Evolutionary conservation across 1,139 yeast species (phyloP).

Genomic region (Suhomyces chickasaworum): DNA sequence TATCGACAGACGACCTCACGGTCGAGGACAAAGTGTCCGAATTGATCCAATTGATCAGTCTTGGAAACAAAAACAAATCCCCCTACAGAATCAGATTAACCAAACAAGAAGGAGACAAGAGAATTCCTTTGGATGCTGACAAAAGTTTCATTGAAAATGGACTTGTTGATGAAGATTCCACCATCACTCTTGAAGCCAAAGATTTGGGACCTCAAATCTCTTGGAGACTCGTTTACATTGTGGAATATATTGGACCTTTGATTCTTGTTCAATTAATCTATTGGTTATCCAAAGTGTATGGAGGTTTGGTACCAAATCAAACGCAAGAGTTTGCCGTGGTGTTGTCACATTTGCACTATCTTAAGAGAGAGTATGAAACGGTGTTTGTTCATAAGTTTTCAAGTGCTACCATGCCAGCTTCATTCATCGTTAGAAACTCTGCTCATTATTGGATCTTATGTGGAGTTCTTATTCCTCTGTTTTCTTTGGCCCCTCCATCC

Average conservation of each 20-base stretch:
- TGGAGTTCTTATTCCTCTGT: conserved; percentile 65
- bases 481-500: conserved; percentile 67
- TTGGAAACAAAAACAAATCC: conserved; percentile 44
- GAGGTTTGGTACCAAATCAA: conserved; percentile 36
- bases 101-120: conserved; percentile 32
- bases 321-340: conserved; percentile 57
- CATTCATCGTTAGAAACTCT: conserved; percentile 84
- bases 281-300: conserved; percentile 32
- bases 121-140: conserved; percentile 34
- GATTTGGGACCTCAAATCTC: conserved; percentile 93
- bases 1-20: conserved; percentile 39
- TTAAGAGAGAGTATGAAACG: conserved; percentile 89
- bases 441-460: conserved; percentile 89
- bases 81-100: conserved; percentile 43
- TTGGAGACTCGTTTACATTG: conserved; percentile 84
- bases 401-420: conserved; percentile 86
- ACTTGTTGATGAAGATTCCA: conserved; percentile 25
- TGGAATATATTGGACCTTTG: conserved; percentile 90
- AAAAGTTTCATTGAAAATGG: conserved; percentile 38
- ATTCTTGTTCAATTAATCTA: conserved; percentile 74
- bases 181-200: conserved; percentile 57
- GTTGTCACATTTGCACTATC: conserved; percentile 70
- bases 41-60: conserved; percentile 43
- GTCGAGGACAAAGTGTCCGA: conserved; percentile 32
- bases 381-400: conserved; percentile 82